Base-by-base conservation (phyloP, 176 grass and related monocot genomes). In the Triticum monococcum region DNA sequence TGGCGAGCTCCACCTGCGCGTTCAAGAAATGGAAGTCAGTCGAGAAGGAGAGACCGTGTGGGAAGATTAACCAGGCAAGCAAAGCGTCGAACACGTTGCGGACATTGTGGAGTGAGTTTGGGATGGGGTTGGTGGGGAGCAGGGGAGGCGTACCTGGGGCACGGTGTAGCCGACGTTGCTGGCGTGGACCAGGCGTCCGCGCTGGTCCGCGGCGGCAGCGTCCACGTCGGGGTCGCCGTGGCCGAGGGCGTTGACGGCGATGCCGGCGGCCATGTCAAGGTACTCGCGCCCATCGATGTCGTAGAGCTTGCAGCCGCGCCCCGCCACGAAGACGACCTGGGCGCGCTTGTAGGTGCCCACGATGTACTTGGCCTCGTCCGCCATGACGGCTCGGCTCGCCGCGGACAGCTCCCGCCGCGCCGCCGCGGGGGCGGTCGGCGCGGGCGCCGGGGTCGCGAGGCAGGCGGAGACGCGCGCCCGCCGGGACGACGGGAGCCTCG, bases 251-350 rank as follows among this genome's bases (percentile, higher is more conserved):
- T 89, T 98, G 64, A 98, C 94, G 25, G 97, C 94, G 72, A 98
- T 94, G 61, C 96, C 94, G 12, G 97, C 90, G 31, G 91, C 66
- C 91, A 98, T 95, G 82, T 98, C 96, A 50, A 98, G 82, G 78
- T 95, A 98, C 84, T 95, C 96, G 17, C 89, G 92, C 2, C 91
- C 93, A 35, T 98, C 96, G 2, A 59, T 25, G 68, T 98, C 96
- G 68, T 91, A 98, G 26, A 98, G 45, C 81, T 95, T 94, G 85
- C 96, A 98, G 10, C 93, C 96, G 38, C 88, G 88, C 13, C 93
- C 92, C 11, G 72, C 45, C 22, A 89, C 90, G 33, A 98, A 43
- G 63, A 94, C 93, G 60, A 96, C 91, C 28, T 75, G 82, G 48
- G 90, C 80, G 46, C 93, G 91, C 8, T 93, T 91, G 69, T 98